Evolutionary conservation across 305 asterid species (phyloP), one percentile per base, ranked within the genome.

Genomic region (Salvia sclarea): DNA sequence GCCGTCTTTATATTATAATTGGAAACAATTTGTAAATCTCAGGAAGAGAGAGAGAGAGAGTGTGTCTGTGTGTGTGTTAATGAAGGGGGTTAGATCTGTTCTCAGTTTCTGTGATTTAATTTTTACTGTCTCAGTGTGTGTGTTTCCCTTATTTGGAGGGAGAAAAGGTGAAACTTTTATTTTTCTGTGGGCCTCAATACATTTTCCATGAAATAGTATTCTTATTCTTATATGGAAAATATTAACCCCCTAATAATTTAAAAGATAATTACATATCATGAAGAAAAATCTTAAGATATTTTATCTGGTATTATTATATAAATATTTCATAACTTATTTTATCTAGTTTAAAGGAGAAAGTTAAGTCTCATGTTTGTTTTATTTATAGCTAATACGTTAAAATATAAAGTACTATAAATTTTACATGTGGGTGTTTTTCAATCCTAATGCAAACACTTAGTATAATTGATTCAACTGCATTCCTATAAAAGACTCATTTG

Each of bases 41-140:
- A 33, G 71, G 5, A 20, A 22, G 13, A 62, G 64, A 62, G 57
- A 71, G 56, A 48, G 56, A 54, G 54, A 49, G 64, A 57, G 43
- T 35, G 55, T 55, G 41, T 48, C n/a, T n/a, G 64, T 53, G 70
- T 63, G 66, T 45, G 44, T 13, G 22, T 24, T 25, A 13, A 48
- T 43, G 13, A 55, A 67, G 56, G 66, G 65, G 67, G 75, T 57
- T 74, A 75, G 84, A 81, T 81, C 86, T 79, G 69, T 58, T 57
- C 63, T 74, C 50, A 72, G 44, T 7, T 76, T 54, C 62, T 52
- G 70, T 65, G 69, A 49, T 53, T 65, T n/a, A n/a, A n/a, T 72
- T 65, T 33, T 70, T 65, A 61, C 61, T 38, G 48, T 31, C 14
- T 38, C 28, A 24, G 9, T 56, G 31, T 41, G 59, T 21, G 70